Conservation (phyloP, 1,284 basidiomycete species). For the Cutaneotrichosporon curvatum region DNA sequence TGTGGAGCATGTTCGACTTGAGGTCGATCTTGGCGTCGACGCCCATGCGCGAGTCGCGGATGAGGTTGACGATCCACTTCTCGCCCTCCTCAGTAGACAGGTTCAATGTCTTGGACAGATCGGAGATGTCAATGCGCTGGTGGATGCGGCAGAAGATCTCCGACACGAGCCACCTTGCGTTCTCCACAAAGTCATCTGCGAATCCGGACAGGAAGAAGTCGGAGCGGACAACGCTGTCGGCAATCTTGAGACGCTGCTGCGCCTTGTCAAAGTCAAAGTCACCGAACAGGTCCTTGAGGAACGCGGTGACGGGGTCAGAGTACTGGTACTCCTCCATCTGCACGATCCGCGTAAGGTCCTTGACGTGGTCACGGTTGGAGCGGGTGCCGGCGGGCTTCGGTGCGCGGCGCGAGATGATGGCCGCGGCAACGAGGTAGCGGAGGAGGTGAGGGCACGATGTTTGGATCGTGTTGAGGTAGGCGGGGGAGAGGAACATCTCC, state of each 20-base stretch:
- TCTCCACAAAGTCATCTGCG: conserved; percentile 89
- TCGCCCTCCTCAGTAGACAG: conserved; percentile 89
- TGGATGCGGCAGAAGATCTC: conserved; percentile 98
- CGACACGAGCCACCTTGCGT: conserved; percentile 87
- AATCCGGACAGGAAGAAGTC: conserved; percentile 93
- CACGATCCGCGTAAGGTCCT: conserved; percentile 82
- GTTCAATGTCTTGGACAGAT: conserved; percentile 87
- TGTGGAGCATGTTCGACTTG: conserved; percentile 79
- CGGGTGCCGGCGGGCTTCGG: conserved; percentile 36
- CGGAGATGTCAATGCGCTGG: conserved; percentile 90
- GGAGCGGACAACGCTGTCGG: conserved; percentile 74
- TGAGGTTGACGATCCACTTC: conserved; percentile 98
- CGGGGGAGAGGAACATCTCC: conserved; percentile 90
- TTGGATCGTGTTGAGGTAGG: conserved; percentile 97
- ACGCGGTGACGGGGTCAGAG: conserved; percentile 84
- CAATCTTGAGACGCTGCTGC: conserved; percentile 69
- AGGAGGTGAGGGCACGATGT: conserved; percentile 90
- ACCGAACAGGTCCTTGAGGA: conserved; percentile 86
- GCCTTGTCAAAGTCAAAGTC: conserved; percentile 90
- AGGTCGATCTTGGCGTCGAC: conserved; percentile 95
- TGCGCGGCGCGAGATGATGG: conserved; percentile 78
- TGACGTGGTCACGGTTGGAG: conserved; percentile 67
- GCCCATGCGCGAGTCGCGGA: conserved; percentile 90
- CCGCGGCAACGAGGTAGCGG: conserved; percentile 87
- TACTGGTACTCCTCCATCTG: conserved; percentile 93